These are phyloP conservation scores for Amoebophrya sp. DNA, from an alignment of 169 alveolate genomes.

Conservation along the genomic window DNA sequence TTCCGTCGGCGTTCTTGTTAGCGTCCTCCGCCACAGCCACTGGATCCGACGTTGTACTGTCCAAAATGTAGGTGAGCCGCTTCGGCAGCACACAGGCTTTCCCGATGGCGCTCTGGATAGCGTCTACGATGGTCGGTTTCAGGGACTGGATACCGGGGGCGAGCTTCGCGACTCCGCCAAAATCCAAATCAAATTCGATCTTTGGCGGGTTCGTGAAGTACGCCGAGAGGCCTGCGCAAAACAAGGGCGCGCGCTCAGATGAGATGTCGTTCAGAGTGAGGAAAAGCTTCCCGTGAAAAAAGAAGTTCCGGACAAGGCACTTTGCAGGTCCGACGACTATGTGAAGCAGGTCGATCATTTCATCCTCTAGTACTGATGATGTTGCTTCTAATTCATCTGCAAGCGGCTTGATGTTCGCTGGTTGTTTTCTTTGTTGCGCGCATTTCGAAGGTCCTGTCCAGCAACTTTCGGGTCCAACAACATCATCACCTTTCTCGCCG, in stretches of 20 bases:
- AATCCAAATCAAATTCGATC: neutral
- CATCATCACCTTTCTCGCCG: no score
- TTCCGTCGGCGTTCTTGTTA: neutral
- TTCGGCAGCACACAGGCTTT: neutral
- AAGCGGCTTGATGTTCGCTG: no score
- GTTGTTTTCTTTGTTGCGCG: no score
- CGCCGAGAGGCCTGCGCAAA: neutral
- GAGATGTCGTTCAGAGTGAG: neutral
- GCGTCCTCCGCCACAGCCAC: neutral
- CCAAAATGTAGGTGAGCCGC: neutral
- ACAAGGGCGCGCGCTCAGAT: neutral
- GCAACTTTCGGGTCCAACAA: no score
- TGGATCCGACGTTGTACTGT: neutral
- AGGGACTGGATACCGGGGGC: neutral
- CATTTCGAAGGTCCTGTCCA: no score
- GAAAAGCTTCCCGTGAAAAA: neutral
- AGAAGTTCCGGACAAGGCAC: neutral
- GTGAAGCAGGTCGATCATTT: no score
- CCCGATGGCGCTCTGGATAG: neutral
- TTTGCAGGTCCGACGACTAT: neutral
- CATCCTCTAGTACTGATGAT: no score
- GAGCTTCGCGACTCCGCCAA: neutral
- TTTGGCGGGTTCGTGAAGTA: neutral
- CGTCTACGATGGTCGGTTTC: neutral
- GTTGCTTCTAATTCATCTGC: no score